phyloP scores from a whole-genome alignment of 495 filamentous ascomycete genomes.

The Diplogelasinospora grovesii region DNA sequence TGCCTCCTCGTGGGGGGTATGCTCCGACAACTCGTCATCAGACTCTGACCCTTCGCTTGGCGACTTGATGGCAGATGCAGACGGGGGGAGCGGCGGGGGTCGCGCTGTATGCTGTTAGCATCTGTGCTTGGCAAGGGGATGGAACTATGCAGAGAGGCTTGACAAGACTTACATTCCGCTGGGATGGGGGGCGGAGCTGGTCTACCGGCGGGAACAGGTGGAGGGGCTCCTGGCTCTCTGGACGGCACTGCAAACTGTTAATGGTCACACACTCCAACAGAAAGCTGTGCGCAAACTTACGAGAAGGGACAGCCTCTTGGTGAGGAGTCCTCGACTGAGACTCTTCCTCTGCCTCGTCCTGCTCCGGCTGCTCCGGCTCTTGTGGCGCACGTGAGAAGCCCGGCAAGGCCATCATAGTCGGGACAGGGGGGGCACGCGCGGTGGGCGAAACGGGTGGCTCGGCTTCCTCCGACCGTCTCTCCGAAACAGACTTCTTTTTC shows the following conservation, averaged over 20 bases:
- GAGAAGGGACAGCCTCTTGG: slow-evolving; percentile 32
- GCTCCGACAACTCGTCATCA: slow-evolving; percentile 85
- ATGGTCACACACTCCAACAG: no score
- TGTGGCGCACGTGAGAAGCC: slow-evolving; percentile 50
- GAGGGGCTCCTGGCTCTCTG: slow-evolving; percentile 33
- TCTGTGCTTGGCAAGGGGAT: no score
- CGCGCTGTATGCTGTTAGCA: slow-evolving; percentile 48
- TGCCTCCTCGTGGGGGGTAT: slow-evolving; percentile 34
- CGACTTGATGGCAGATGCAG: slow-evolving; percentile 47
- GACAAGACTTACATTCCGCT: slow-evolving; percentile 54
- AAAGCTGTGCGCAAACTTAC: slow-evolving; percentile 38
- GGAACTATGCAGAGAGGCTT: no score
- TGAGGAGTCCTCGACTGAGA: slow-evolving; percentile 26
- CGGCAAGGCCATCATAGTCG: slow-evolving; percentile 64
- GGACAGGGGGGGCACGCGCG: slow-evolving; percentile 60
- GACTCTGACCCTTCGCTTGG: slow-evolving; percentile 79
- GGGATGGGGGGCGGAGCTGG: slow-evolving; percentile 65
- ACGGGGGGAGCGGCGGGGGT: slow-evolving; percentile 45
- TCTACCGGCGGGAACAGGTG: slow-evolving; percentile 57
- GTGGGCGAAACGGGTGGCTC: slow-evolving; percentile 39
- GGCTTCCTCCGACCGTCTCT: slow-evolving; percentile 41
- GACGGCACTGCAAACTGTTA: slow-evolving; percentile 40
- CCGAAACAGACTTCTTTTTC: slow-evolving; percentile 48
- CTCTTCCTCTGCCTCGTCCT: slow-evolving; percentile 35
- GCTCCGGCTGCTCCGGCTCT: slow-evolving; percentile 22